Conservation (phyloP, 306 rosid species). For the Mucuna pruriens region DNA sequence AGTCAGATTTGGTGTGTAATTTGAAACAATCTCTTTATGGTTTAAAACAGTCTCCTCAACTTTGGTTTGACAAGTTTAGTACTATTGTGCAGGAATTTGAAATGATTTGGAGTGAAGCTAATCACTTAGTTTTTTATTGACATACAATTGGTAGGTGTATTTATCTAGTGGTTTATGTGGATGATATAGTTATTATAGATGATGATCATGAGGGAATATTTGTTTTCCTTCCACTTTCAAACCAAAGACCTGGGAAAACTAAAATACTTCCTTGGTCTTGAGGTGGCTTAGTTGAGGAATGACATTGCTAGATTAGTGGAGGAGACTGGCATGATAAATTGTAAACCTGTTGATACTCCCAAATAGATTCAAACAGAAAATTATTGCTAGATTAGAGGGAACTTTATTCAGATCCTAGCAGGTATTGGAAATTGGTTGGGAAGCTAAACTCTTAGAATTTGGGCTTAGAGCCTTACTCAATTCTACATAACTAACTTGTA, state of each 20-base stretch:
- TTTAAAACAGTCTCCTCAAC: neutral
- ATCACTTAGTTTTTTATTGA: neutral
- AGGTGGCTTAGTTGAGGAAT: neutral
- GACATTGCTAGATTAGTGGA: neutral
- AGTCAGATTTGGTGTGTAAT: neutral
- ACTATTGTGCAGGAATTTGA: neutral
- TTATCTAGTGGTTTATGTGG: neutral
- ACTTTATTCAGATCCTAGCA: neutral
- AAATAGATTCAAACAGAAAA: neutral
- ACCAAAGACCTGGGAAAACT: no score
- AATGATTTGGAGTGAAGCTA: neutral
- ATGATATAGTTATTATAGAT: neutral
- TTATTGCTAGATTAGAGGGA: neutral
- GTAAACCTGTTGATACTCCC: neutral
- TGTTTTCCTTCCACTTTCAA: no score
- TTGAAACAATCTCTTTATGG: neutral
- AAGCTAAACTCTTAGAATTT: no score
- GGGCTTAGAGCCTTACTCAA: no score
- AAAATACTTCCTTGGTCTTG: no score
- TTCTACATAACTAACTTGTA: no score
- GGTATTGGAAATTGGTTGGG: neutral
- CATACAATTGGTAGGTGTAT: neutral
- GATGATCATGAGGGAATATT: no score
- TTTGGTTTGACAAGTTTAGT: neutral
- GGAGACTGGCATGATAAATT: neutral